Base-by-base conservation (phyloP, 371 early-diverging fungal genomes). In the Dentiscutata heterogama region DNA sequence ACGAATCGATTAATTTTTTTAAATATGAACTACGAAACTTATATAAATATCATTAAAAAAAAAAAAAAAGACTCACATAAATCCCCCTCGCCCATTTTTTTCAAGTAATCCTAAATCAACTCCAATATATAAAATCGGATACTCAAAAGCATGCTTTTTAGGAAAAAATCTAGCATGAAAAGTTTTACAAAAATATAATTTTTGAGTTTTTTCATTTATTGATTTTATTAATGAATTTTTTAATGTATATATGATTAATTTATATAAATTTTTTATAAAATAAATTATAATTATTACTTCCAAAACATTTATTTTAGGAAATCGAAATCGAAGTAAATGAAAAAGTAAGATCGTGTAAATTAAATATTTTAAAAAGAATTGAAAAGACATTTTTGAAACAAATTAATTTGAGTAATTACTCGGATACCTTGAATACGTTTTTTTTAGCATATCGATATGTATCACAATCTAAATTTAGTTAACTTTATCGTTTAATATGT, bases 91-190 rank as follows among this genome's bases (percentile, higher is more conserved):
- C 20, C 39, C n/a, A 29, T 31, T 11, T 29, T 75, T 31, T 27
- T 64, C 84, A 25, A 84, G n/a, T 27, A 78, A 75, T 79, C 90
- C 88, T 13, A 89, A 72, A 51, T 87, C 84, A 22, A 88, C 77
- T 27, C 87, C 88, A 67, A 89, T 65, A 84, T 89, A 90, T 56
- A 89, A 70, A n/a, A 89, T 61, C 1, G 88, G 87, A 79, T 90
- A 91, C 31, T 54, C 22, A 82, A 91, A 91, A 6, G 84, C 20
- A 82, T 89, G 90, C 2, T 54, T 58, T 18, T 82, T 81, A 8
- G 91, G 91, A 58, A 68, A 27, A 76, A 86, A 83, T 25, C 91
- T 84, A 3, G 85, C 75, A 82, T 91, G 91, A 46, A 27, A 61
- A 18, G 90, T 91, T 53, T 64, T 50, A 16, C 83, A 85, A 58